Evolutionary conservation across 108 stramenopile genomes (phyloP).

Genomic region (Nannochloropsis gaditana): DNA sequence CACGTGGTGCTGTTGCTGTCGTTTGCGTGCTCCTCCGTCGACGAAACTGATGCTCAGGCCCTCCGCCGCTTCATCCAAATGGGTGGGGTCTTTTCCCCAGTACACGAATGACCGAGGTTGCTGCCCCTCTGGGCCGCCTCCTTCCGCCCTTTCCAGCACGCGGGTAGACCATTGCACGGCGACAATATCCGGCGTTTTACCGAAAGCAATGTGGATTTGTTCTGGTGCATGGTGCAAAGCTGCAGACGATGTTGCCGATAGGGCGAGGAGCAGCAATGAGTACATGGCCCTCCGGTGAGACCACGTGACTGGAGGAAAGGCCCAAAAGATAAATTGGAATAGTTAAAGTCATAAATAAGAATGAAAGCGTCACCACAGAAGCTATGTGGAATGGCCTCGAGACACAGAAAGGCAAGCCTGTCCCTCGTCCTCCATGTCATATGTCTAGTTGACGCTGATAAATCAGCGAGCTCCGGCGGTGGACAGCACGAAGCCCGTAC

Average conservation of each 20-base stretch:
- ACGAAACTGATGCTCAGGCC: background rate
- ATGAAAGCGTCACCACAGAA: too few relatives aligned
- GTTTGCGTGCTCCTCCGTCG: slow-evolving; percentile 20
- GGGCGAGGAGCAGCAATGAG: background rate
- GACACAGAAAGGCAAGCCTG: too few relatives aligned
- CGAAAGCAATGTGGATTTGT: background rate
- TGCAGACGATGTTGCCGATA: background rate
- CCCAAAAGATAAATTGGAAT: too few relatives aligned
- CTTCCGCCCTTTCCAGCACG: background rate
- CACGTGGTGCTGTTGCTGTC: slow-evolving; percentile 21
- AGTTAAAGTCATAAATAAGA: too few relatives aligned
- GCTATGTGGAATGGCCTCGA: too few relatives aligned
- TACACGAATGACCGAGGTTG: background rate
- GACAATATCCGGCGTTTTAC: background rate
- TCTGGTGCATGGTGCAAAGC: background rate
- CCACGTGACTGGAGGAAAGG: too few relatives aligned
- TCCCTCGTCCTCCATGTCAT: too few relatives aligned
- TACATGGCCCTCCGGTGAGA: too few relatives aligned
- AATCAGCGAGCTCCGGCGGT: too few relatives aligned
- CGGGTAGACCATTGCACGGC: background rate
- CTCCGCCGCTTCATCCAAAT: background rate
- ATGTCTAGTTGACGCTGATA: too few relatives aligned
- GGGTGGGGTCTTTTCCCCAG: background rate
- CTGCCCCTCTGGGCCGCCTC: background rate
- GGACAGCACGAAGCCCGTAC: too few relatives aligned